Evolutionary conservation across 768 basidiomycete genomes (phyloP), one percentile per base, ranked within the genome.

Genomic region (Kwoniella bestiolae): DNA sequence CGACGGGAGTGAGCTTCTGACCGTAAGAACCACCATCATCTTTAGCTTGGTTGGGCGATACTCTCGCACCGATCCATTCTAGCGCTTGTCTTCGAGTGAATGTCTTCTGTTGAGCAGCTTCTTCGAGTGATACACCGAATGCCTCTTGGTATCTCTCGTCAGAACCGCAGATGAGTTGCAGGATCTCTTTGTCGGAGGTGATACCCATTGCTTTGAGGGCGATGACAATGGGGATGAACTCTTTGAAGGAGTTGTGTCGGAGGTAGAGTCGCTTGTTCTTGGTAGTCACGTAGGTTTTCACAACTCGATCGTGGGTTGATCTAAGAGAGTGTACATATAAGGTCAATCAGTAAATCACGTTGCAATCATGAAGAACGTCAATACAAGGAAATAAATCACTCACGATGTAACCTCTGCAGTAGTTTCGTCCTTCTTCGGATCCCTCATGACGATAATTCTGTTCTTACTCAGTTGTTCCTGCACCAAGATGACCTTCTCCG

Each of bases 401-500:
- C 75, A 94, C 91, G 94, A 96, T 55, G 94, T 97, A 82, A 94
- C 96, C 3, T 92, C 94, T 2, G 95, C 93, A 79, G 92, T 92
- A 0, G 96, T 94, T 41, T 90, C 83, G 5, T 91, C 91, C 81
- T 98, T 97, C 45, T 88, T 88, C 23, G 85, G 82, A 81, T 98
- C 96, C 5, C 89, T 91, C 83, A 98, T 96, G 67, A 99, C 96
- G 71, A 99, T 97, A 78, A 99, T 99, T 45, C 96, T 87, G 81
- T 99, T 98, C 85, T 98, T 98, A 85, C 92, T 94, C 76, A 98
- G 83, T 82, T 99, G 96, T 79, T 98, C 96, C 81, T 99, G 96
- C 6, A 99, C 95, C 67, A 99, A 84, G 71, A 99, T 99, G 73
- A 99, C 96, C 83, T 98, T 99, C 82, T 99, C 95, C 46, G 95